phyloP scores from a whole-genome alignment of 805 yeast genomes.

The Ascoidea rubescens region DNA sequence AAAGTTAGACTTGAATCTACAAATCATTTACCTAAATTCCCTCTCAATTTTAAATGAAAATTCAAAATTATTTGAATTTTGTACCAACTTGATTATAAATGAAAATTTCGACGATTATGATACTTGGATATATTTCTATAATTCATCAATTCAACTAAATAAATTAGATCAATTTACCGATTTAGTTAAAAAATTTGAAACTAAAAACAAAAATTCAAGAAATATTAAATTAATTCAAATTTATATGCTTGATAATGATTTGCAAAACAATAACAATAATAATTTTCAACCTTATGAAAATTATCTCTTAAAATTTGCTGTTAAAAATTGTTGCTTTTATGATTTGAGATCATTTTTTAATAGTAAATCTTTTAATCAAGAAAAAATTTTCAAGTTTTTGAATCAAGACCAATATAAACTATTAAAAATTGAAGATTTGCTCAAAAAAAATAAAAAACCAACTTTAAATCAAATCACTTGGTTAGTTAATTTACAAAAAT shows the following conservation, averaged over 20 bases:
- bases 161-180: constrained; percentile 19
- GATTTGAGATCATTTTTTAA: constrained; percentile 28
- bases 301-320: constrained; percentile 32
- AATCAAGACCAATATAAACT: too few relatives aligned
- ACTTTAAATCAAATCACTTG: constrained; percentile 13
- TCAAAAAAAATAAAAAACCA: neutral
- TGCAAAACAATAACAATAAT: too few relatives aligned
- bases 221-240: constrained; percentile 43
- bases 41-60: constrained; percentile 28
- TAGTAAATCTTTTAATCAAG: too few relatives aligned
- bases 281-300: too few relatives aligned
- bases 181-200: neutral
- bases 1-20: constrained; percentile 35
- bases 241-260: constrained; percentile 1
- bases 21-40: constrained; percentile 35
- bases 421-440: too few relatives aligned
- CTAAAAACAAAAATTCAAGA: constrained; percentile 27
- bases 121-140: constrained; percentile 48
- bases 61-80: constrained; percentile 26
- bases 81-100: constrained; percentile 27
- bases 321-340: constrained; percentile 49
- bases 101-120: constrained; percentile 59
- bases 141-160: constrained; percentile 26
- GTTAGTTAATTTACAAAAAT: constrained; percentile 33
- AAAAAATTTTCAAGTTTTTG: too few relatives aligned